Percentiles rank a stretch among this genome's conserved stretches.
Conservation (phyloP, 2,329 filamentous ascomycete genomes). For the Arachnomyces sp. region DNA sequence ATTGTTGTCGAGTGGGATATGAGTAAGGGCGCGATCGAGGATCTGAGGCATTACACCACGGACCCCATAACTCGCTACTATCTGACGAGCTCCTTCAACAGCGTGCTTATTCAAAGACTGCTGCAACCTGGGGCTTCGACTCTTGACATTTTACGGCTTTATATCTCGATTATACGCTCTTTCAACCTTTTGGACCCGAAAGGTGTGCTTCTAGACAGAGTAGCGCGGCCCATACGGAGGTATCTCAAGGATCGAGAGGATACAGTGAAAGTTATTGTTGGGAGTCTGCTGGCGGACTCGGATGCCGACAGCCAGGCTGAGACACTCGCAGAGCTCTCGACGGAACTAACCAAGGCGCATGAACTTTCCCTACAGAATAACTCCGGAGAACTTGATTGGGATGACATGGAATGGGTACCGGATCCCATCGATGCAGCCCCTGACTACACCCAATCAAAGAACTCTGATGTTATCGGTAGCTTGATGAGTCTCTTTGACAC, state of each 20-base stretch:
- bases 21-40: conserved; percentile 52
- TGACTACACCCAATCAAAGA: conserved; percentile 83
- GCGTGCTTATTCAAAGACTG: conserved; percentile 47
- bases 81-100: conserved; percentile 48
- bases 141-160: conserved; percentile 58
- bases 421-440: conserved; percentile 88
- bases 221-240: conserved; percentile 55
- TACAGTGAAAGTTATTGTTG: conserved; percentile 58
- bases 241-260: conserved; percentile 60
- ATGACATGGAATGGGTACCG: conserved; percentile 88
- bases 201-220: conserved; percentile 59
- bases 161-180: conserved; percentile 59
- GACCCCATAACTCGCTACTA: conserved; percentile 48
- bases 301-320: conserved; percentile 34
- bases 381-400: conserved; percentile 71
- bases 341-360: conserved; percentile 41
- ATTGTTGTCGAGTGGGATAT: conserved; percentile 55
- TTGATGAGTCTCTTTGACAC: conserved; percentile 81
- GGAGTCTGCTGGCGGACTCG: conserved; percentile 53
- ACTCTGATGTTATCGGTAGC: conserved; percentile 84
- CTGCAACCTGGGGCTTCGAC: conserved; percentile 59
- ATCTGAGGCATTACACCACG: conserved; percentile 51
- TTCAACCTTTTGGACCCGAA: conserved; percentile 58
- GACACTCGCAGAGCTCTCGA: conserved; percentile 45
- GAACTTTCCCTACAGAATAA: conserved; percentile 39